Percentiles rank a stretch among this genome's conserved stretches.
Conservation (phyloP, 192 early-diverging fungal genomes). For the Backusella australiensis region DNA sequence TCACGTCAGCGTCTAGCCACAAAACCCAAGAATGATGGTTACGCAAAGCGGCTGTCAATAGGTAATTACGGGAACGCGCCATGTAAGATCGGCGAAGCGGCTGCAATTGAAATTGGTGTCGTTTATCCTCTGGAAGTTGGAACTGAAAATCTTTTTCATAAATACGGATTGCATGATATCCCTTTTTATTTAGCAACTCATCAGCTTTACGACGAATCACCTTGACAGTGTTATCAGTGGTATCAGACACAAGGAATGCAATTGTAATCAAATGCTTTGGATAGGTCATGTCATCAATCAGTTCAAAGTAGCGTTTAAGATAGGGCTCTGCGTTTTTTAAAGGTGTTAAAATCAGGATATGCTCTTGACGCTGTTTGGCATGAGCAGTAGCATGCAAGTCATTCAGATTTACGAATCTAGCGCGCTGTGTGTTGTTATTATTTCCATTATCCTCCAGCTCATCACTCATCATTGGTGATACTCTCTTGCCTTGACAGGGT, state of each 20-base stretch:
- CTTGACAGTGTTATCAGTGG: constrained; percentile 49
- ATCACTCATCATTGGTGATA: neutral
- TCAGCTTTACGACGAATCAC: constrained; percentile 38
- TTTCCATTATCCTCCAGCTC: neutral
- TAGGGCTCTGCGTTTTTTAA: constrained; percentile 54
- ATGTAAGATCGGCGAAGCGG: constrained; percentile 50
- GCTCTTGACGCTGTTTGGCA: constrained; percentile 15
- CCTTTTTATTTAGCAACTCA: neutral
- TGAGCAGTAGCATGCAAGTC: constrained; percentile 10
- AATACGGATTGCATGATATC: constrained; percentile 46
- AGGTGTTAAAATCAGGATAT: constrained; percentile 53
- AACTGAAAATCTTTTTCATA: constrained; percentile 57
- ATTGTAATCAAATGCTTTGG: constrained; percentile 47
- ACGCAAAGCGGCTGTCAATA: constrained; percentile 47
- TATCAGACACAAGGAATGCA: constrained; percentile 57
- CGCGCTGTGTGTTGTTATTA: neutral
- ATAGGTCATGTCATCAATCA: constrained; percentile 47
- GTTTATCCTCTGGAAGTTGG: constrained; percentile 43
- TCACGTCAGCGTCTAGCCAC: constrained; percentile 59
- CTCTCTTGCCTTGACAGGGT: neutral
- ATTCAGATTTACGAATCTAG: constrained; percentile 21
- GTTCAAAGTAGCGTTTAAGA: constrained; percentile 52
- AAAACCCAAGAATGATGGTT: constrained; percentile 55
- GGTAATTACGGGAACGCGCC: constrained; percentile 57
- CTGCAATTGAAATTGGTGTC: constrained; percentile 53